Base-by-base conservation (phyloP, 768 basidiomycete genomes). In the Lactarius hatsudake region DNA sequence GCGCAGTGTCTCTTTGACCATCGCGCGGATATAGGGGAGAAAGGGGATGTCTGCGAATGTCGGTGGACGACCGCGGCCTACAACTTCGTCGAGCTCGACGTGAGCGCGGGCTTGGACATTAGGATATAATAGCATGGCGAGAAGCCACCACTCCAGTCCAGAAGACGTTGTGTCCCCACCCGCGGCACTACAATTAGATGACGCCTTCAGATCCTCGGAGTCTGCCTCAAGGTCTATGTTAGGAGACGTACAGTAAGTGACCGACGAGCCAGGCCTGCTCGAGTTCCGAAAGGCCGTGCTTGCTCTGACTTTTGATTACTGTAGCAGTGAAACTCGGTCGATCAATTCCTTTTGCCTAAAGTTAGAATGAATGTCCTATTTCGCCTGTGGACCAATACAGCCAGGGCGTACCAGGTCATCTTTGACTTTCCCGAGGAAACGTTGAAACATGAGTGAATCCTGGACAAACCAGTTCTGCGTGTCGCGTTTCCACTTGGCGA, bases 71-170 rank as follows among this genome's bases (percentile, higher is more conserved):
- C 69, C 74, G 1, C 54, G 28, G 18, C 78, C 60, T 13, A 82
- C 67, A 5, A 82, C 75, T 2, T 59, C 30, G 67, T 83, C 82
- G 17, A 84, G 73, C 69, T 83, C 81, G 4, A 72, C 74, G 59
- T 81, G 82, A 0, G 80, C 81, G 60, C 70, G 76, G 13, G 45
- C 63, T 64, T 78, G 79, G 20, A 74, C 70, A 15, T 78, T 75
- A 1, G 81, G 81, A 64, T 80, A 69, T 5, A 75, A 68, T 2
- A 77, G 71, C 78, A 83, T 79, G 1, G 78, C 77, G 18, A 81
- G 73, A 51, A 82, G 67, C 68, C 83, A 80, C 2, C 74, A 67
- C 12, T 70, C 65, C 3, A 80, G 55, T 2, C 75, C 69, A 3
- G 76, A 42, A 20, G 62, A 36, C 17, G 55, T 64, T 26, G 61